Evolutionary conservation across 2,329 filamentous ascomycete genomes (phyloP).

Genomic region (Cytospora leucostoma): DNA sequence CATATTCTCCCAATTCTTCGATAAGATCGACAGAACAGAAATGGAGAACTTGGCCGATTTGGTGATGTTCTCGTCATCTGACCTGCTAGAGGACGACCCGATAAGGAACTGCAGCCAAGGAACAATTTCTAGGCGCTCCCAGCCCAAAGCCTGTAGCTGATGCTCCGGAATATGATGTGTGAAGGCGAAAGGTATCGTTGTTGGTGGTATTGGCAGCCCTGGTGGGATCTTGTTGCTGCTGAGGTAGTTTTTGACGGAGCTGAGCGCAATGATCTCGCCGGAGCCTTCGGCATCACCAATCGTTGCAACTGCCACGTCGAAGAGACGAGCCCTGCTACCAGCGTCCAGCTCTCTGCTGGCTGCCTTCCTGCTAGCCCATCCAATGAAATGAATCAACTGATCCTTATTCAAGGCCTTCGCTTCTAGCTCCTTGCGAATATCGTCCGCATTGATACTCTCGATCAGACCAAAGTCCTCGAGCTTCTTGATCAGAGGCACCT

Average conservation of each 20-base stretch:
- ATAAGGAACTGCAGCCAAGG: constrained; percentile 84
- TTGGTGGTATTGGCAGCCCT: constrained; percentile 77
- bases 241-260: constrained; percentile 73
- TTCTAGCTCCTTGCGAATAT: constrained; percentile 82
- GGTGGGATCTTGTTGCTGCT: constrained; percentile 77
- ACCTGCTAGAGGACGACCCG: constrained; percentile 61
- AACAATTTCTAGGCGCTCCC: constrained; percentile 80
- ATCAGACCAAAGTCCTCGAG: constrained; percentile 83
- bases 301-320: constrained; percentile 79
- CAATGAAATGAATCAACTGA: constrained; percentile 80
- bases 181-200: constrained; percentile 82
- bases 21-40: constrained; percentile 76
- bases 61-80: constrained; percentile 69
- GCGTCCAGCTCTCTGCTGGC: constrained; percentile 71
- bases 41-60: constrained; percentile 72
- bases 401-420: constrained; percentile 75
- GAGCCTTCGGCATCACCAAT: constrained; percentile 60
- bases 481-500: constrained; percentile 75
- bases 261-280: constrained; percentile 75
- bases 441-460: constrained; percentile 81
- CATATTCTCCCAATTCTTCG: constrained; percentile 87
- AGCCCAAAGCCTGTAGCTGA: constrained; percentile 80
- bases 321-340: constrained; percentile 65
- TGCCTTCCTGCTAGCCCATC: constrained; percentile 77
- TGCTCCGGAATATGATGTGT: constrained; percentile 67